A percentile compares a stretch with the other conserved stretches of the same genome.
Conservation (phyloP, 176 grass and related monocot species). For the Oryza officinalis region DNA sequence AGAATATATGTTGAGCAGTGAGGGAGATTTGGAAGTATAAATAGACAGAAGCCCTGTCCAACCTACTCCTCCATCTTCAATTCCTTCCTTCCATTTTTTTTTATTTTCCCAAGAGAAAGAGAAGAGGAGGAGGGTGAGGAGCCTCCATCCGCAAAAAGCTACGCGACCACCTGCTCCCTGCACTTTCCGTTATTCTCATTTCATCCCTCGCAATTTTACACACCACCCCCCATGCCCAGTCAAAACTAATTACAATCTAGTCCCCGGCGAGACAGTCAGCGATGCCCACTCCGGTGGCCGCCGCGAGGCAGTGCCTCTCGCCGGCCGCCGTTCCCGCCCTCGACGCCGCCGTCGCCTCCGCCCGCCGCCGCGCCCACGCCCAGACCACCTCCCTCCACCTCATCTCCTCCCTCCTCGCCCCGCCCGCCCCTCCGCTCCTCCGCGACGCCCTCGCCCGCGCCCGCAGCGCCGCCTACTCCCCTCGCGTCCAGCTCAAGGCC, state of each 20-base stretch:
- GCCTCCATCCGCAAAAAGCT: no score
- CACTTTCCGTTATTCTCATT: neutral
- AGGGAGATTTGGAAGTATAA: no score
- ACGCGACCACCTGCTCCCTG: no score
- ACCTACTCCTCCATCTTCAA: no score
- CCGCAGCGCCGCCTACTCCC: constrained; percentile 58
- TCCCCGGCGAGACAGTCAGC: neutral
- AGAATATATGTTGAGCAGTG: no score
- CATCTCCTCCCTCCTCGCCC: constrained; percentile 58
- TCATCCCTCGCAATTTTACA: constrained; percentile 36
- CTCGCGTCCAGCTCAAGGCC: constrained; percentile 69
- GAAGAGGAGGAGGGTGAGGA: no score
- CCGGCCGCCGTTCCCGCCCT: constrained; percentile 22
- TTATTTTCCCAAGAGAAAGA: no score
- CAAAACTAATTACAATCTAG: constrained; percentile 8
- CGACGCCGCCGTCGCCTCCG: constrained; percentile 13
- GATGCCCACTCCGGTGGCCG: constrained; percentile 60
- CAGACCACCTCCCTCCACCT: constrained; percentile 78
- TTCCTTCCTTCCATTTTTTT: neutral
- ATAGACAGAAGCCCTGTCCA: no score
- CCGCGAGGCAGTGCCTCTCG: constrained; percentile 38
- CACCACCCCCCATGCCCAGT: constrained; percentile 37
- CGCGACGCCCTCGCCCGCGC: constrained; percentile 62
- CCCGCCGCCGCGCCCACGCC: constrained; percentile 39
- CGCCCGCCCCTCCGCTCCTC: constrained; percentile 39